Conservation (phyloP, 768 basidiomycete genomes). For the Pholiota molesta region DNA sequence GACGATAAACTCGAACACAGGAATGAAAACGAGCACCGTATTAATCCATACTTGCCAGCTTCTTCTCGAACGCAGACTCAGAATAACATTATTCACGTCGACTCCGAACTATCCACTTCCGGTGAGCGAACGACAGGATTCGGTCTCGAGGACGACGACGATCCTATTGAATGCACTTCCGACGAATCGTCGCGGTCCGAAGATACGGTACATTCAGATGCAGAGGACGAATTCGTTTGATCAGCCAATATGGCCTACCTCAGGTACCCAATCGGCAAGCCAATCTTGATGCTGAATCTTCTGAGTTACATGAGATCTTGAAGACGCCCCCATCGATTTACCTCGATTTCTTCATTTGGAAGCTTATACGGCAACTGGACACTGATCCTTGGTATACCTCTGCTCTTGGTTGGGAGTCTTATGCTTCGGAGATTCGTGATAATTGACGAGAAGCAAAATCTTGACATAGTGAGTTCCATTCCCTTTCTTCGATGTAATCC, state of each 20-base stretch:
- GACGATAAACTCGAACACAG: slow-evolving; percentile 4
- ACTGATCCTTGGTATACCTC: not conserved
- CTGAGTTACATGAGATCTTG: not conserved
- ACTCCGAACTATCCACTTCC: not conserved
- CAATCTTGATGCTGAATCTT: not conserved
- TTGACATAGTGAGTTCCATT: not conserved
- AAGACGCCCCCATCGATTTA: not conserved
- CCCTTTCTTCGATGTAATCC: not conserved
- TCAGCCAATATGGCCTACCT: not conserved
- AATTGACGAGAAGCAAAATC: not conserved
- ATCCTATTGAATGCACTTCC: slow-evolving; percentile 4
- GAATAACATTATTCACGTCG: not conserved
- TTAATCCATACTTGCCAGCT: not conserved
- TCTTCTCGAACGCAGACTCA: not conserved
- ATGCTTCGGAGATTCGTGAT: not conserved
- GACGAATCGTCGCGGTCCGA: slow-evolving; percentile 9
- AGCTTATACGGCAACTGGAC: not conserved
- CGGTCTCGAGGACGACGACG: not conserved
- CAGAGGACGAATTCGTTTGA: slow-evolving; percentile 7
- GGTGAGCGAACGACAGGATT: not conserved
- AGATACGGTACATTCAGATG: slow-evolving; percentile 7
- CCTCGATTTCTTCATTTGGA: not conserved
- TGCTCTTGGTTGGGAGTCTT: not conserved
- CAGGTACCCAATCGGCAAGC: not conserved
- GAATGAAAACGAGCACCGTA: slow-evolving; percentile 5